Conservation (phyloP, 1,284 basidiomycete species). For the Mycena citricolor region DNA sequence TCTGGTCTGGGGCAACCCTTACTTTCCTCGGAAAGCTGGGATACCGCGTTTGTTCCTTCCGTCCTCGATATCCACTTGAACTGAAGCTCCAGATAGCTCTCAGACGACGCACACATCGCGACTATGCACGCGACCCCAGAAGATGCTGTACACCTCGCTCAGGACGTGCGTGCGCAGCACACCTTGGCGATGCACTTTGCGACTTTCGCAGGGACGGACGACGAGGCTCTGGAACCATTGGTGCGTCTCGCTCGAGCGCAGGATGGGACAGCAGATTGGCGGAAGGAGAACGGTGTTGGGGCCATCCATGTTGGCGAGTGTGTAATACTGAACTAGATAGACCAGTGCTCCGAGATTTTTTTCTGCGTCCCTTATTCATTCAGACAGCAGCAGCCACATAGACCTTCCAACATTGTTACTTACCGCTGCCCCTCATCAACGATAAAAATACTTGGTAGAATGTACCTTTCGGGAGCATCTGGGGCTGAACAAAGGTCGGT, state of each 20-base stretch:
- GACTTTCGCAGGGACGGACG: conserved; percentile 38
- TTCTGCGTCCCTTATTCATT: no score
- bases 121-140: conserved; percentile 31
- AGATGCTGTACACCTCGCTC: conserved; percentile 30
- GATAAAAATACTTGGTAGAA: no score
- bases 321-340: no score
- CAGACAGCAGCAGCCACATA: no score
- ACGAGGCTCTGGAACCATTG: conserved; percentile 37
- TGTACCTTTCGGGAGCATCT: no score
- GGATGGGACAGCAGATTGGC: conserved; percentile 14
- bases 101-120: conserved; percentile 26
- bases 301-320: conserved; percentile 22
- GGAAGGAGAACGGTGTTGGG: conserved; percentile 13
- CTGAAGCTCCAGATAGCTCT: conserved; percentile 7
- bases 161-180: conserved; percentile 34
- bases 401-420: no score
- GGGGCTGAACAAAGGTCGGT: no score
- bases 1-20: conserved; percentile 45
- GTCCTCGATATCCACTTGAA: neutral
- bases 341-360: no score
- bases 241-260: conserved; percentile 30
- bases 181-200: conserved; percentile 41
- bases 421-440: no score
- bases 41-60: conserved; percentile 16
- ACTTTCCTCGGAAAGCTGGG: conserved; percentile 24